Percentiles rank a stretch among this genome's conserved stretches.
Conservation (phyloP, 495 filamentous ascomycete genomes). For the Amniculicola lignicola region DNA sequence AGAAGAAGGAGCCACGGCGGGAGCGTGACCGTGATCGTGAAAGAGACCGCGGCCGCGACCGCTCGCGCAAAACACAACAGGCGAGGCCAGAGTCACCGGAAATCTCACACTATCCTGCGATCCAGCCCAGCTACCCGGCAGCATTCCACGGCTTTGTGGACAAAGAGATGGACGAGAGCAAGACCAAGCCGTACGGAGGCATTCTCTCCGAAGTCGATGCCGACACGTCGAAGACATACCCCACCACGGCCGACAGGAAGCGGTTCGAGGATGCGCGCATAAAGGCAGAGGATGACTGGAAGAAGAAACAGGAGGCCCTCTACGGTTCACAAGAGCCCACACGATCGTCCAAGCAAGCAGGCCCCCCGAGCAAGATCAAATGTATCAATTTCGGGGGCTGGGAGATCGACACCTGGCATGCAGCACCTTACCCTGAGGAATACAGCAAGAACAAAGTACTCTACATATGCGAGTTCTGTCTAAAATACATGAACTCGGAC, state of each 20-base stretch:
- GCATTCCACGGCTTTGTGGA: slow-evolving; percentile 84
- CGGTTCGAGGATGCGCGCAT: slow-evolving; percentile 84
- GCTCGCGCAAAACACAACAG: slow-evolving; percentile 37
- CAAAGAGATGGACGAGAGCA: slow-evolving; percentile 80
- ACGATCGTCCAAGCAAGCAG: slow-evolving; percentile 57
- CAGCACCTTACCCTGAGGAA: slow-evolving; percentile 97
- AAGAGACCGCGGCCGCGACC: slow-evolving; percentile 42
- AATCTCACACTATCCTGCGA: slow-evolving; percentile 50
- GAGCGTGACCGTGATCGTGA: slow-evolving; percentile 23
- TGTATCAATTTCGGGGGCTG: slow-evolving; percentile 96
- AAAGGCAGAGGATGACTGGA: slow-evolving; percentile 89
- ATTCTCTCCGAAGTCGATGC: slow-evolving; percentile 86
- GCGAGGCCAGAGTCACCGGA: slow-evolving; percentile 25
- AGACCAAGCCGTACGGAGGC: slow-evolving; percentile 92
- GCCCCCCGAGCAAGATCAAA: slow-evolving; percentile 91
- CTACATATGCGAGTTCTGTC: slow-evolving; percentile 97
- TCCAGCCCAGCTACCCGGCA: slow-evolving; percentile 55
- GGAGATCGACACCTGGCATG: slow-evolving; percentile 99
- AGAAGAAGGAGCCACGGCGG: slow-evolving; percentile 48
- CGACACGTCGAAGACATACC: slow-evolving; percentile 84
- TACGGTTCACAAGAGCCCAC: slow-evolving; percentile 47
- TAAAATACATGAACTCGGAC: slow-evolving; percentile 99
- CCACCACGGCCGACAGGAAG: slow-evolving; percentile 71
- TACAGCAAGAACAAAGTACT: slow-evolving; percentile 93
- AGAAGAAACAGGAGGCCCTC: slow-evolving; percentile 52